Evolutionary conservation across 2,329 filamentous ascomycete genomes (phyloP), one percentile per base, ranked within the genome.

Genomic region (Acrocalymma vagum): DNA sequence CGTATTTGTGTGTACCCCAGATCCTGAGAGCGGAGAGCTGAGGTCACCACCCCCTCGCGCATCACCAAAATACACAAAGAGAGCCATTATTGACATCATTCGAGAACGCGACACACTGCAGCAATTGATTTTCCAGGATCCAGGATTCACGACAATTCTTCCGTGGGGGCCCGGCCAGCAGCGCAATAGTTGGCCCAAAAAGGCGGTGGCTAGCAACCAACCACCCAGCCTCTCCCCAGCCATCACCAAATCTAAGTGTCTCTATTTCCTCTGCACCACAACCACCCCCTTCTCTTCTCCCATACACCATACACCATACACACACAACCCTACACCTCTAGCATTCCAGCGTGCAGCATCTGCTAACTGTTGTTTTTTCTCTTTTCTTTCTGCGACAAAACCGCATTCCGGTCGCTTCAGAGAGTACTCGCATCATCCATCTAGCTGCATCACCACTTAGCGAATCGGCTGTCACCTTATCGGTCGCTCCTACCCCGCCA

Each of bases 141-240:
- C n/a, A n/a, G n/a, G n/a, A n/a, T n/a, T n/a, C n/a, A n/a, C n/a
- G n/a, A n/a, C n/a, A n/a, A n/a, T n/a, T n/a, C n/a, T n/a, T n/a
- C n/a, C n/a, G n/a, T n/a, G n/a, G n/a, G n/a, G n/a, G n/a, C n/a
- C n/a, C n/a, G n/a, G n/a, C n/a, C n/a, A n/a, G n/a, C n/a, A n/a
- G n/a, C n/a, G n/a, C n/a, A n/a, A n/a, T n/a, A n/a, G n/a, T n/a
- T n/a, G n/a, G n/a, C n/a, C 29, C 44, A 36, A 38, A 53, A 51
- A 44, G 38, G 20, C 22, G 36, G 48, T 45, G 51, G 50, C 45
- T 46, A 48, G 45, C 40, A 42, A 24, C 44, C 43, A 47, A 18
- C 34, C 43, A 42, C 47, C 61, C 58, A 60, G 50, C 58, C 60
- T 54, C 56, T 45, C 51, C 51, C 57, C 59, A 62, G 54, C 60